These are phyloP conservation scores for Calonectria hongkongensis DNA, from an alignment of 2,329 filamentous ascomycete species.

Conservation along the genomic window DNA sequence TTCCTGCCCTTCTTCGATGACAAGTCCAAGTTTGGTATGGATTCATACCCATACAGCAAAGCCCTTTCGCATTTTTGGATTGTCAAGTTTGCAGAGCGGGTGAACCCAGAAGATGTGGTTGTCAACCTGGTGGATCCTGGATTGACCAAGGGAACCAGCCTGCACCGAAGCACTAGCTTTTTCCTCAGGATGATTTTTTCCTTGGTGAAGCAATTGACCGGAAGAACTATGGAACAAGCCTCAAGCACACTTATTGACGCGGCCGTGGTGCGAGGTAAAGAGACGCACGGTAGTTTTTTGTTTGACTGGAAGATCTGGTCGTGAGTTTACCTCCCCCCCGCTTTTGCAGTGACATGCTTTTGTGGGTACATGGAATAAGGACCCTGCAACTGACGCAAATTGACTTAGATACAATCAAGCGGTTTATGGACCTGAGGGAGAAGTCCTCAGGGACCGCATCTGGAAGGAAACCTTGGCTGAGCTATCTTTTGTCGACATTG, in stretches of 20 bases:
- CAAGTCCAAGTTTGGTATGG: slow-evolving; percentile 46
- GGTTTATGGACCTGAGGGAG: slow-evolving; percentile 60
- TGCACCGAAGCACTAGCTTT: slow-evolving; percentile 59
- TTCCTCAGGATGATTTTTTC: slow-evolving; percentile 39
- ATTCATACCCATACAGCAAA: slow-evolving; percentile 56
- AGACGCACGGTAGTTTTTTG: slow-evolving; percentile 51
- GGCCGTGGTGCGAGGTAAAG: slow-evolving; percentile 47
- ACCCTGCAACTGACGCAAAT: slow-evolving; percentile 38
- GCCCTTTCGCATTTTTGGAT: slow-evolving; percentile 60
- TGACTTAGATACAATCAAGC: slow-evolving; percentile 57
- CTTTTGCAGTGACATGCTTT: neutral
- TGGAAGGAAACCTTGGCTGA: slow-evolving; percentile 63
- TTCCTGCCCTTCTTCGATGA: slow-evolving; percentile 58
- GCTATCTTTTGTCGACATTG: slow-evolving; percentile 57
- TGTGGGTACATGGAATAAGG: neutral
- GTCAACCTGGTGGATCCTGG: slow-evolving; percentile 70
- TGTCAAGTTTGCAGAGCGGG: slow-evolving; percentile 60
- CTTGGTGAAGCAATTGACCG: slow-evolving; percentile 39
- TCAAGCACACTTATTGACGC: slow-evolving; percentile 50
- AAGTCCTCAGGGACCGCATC: slow-evolving; percentile 58
- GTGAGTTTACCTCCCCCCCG: slow-evolving; percentile 42
- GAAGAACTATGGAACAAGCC: slow-evolving; percentile 42
- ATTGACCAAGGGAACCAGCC: slow-evolving; percentile 63
- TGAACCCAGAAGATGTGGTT: slow-evolving; percentile 63
- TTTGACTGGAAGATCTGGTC: slow-evolving; percentile 52